These are phyloP conservation scores for Cryptosporidium parvum DNA, from an alignment of 169 alveolate species.

Conservation along the genomic window DNA sequence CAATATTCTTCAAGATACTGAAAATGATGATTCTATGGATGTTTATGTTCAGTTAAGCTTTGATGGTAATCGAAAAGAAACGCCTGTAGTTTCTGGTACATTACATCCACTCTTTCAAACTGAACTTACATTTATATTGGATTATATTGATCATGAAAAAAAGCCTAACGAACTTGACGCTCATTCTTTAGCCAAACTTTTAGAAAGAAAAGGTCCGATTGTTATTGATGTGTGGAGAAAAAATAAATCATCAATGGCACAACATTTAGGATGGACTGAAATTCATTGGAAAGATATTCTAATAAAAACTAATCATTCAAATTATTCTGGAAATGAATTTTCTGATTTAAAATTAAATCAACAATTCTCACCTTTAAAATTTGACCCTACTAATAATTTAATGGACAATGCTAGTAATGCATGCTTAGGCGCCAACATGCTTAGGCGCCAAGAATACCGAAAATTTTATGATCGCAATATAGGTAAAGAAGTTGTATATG, in stretches of 20 bases:
- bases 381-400: not conserved
- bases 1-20: constrained; percentile 51
- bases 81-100: constrained; percentile 66
- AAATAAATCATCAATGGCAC: constrained; percentile 37
- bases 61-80: constrained; percentile 72
- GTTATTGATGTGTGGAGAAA: constrained; percentile 71
- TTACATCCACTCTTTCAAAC: constrained; percentile 70
- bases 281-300: constrained; percentile 69
- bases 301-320: not conserved
- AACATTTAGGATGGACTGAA: constrained; percentile 74
- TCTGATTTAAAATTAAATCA: not conserved
- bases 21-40: constrained; percentile 65
- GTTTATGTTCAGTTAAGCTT: constrained; percentile 61
- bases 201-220: constrained; percentile 66
- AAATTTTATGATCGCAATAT: constrained; percentile 69
- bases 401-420: not conserved
- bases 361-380: constrained; percentile 32
- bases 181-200: constrained; percentile 26
- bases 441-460: constrained; percentile 55
- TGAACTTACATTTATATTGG: constrained; percentile 47
- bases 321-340: not conserved
- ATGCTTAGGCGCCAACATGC: not conserved
- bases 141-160: constrained; percentile 23
- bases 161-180: not conserved
- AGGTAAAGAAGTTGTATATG: constrained; percentile 63